These are phyloP conservation scores for Eucalyptus marginata DNA, from an alignment of 345 rosid genomes.

Conservation along the genomic window DNA sequence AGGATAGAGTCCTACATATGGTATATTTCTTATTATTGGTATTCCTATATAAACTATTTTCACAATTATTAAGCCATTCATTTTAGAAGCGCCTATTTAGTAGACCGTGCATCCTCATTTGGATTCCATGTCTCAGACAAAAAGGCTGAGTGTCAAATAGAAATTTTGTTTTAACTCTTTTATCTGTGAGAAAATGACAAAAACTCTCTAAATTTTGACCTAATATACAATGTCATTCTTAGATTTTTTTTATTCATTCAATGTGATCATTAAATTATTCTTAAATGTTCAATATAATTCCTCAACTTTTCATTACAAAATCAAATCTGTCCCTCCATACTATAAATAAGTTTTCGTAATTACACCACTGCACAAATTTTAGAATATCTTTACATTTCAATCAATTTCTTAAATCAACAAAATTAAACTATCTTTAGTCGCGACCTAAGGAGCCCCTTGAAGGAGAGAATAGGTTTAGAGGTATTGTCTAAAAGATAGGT, in stretches of 20 bases:
- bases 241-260: too few species aligned
- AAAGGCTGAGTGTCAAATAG: not conserved
- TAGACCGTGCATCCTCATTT: not conserved
- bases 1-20: not conserved
- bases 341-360: too few species aligned
- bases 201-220: not conserved
- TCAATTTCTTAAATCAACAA: not conserved
- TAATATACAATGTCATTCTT: not conserved
- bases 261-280: not conserved
- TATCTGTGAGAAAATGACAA: not conserved
- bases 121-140: not conserved
- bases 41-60: not conserved
- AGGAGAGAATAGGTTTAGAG: too few species aligned
- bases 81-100: not conserved
- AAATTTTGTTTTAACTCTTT: not conserved
- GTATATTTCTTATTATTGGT: not conserved
- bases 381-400: not conserved
- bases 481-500: too few species aligned
- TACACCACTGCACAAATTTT: not conserved
- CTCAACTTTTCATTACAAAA: not conserved
- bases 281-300: too few species aligned
- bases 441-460: accelerated
- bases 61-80: not conserved
- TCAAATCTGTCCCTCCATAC: not conserved
- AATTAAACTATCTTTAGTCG: too few species aligned